phyloP scores from a whole-genome alignment of 2,329 filamentous ascomycete species.

The Talaromyces albobiverticillius region DNA sequence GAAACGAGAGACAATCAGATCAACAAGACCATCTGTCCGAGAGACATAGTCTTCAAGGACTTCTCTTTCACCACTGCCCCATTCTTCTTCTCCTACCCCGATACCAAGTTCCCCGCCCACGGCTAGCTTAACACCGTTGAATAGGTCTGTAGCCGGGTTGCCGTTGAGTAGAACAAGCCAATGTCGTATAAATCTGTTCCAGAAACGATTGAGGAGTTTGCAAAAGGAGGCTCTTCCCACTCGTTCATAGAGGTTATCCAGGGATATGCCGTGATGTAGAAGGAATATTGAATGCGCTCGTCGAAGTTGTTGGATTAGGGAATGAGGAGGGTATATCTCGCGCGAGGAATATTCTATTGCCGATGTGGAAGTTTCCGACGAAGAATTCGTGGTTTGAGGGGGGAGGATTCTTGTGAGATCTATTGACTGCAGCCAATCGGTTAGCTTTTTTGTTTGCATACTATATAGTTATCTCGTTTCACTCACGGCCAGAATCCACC shows the following conservation, averaged over 20 bases:
- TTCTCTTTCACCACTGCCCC: conserved; percentile 88
- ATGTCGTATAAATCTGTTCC: conserved; percentile 63
- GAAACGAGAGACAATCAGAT: conserved; percentile 84
- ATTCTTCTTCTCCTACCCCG: conserved; percentile 92
- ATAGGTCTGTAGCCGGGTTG: conserved; percentile 77
- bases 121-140: conserved; percentile 81
- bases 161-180: conserved; percentile 93
- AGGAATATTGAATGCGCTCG: conserved; percentile 82
- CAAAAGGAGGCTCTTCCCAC: conserved; percentile 67
- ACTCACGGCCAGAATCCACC: conserved; percentile 92
- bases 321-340: conserved; percentile 77
- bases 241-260: conserved; percentile 67
- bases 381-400: conserved; percentile 43
- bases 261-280: conserved; percentile 76
- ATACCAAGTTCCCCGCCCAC: conserved; percentile 88
- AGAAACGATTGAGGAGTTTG: conserved; percentile 72
- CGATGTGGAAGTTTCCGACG: conserved; percentile 36
- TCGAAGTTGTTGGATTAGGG: conserved; percentile 76
- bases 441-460: conserved; percentile 3
- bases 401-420: conserved; percentile 73
- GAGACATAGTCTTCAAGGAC: conserved; percentile 85
- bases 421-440: conserved; percentile 58
- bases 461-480: neutral
- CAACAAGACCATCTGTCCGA: conserved; percentile 78
- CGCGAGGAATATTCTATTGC: conserved; percentile 78